A percentile compares a stretch with the other conserved stretches of the same genome.
Conservation (phyloP, 2,329 filamentous ascomycete species). For the Westerdykella ornata region DNA sequence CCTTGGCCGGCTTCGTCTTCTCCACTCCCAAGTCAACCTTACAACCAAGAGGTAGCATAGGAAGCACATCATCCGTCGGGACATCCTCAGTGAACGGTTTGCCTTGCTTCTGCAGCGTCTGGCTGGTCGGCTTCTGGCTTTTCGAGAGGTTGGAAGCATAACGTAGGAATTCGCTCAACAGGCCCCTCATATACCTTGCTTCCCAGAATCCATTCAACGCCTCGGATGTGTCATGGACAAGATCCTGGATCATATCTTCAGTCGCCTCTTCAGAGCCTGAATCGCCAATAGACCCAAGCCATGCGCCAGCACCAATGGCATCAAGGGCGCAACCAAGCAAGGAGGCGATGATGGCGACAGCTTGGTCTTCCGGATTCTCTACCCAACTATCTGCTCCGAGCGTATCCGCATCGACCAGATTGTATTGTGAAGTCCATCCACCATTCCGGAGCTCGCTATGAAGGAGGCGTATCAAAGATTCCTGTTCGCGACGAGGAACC, state of each 20-base stretch:
- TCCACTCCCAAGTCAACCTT: conserved; percentile 50
- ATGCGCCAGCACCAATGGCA: conserved; percentile 66
- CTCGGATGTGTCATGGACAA: conserved; percentile 63
- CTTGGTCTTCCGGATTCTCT: conserved; percentile 56
- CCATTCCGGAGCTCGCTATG: conserved; percentile 67
- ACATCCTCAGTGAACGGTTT: conserved; percentile 40
- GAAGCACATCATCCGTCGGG: conserved; percentile 39
- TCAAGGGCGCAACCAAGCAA: conserved; percentile 68
- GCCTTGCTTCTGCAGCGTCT: conserved; percentile 39
- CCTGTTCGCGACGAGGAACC: conserved; percentile 60
- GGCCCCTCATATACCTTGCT: conserved; percentile 56
- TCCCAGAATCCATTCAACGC: conserved; percentile 68
- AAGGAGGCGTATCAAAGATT: conserved; percentile 65
- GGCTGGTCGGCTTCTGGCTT: conserved; percentile 26
- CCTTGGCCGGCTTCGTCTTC: conserved; percentile 52
- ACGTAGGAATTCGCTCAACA: conserved; percentile 60
- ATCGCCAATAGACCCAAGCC: conserved; percentile 52
- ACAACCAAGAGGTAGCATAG: conserved; percentile 65
- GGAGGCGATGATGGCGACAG: conserved; percentile 64
- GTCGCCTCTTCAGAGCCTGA: conserved; percentile 46
- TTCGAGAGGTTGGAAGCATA: conserved; percentile 40
- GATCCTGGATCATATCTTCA: conserved; percentile 57
- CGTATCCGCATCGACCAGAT: conserved; percentile 49
- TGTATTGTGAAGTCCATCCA: conserved; percentile 67
- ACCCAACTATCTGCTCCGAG: not conserved